These are phyloP conservation scores for Hygrocybe coccinea DNA, from an alignment of 768 basidiomycete genomes.

Conservation along the genomic window DNA sequence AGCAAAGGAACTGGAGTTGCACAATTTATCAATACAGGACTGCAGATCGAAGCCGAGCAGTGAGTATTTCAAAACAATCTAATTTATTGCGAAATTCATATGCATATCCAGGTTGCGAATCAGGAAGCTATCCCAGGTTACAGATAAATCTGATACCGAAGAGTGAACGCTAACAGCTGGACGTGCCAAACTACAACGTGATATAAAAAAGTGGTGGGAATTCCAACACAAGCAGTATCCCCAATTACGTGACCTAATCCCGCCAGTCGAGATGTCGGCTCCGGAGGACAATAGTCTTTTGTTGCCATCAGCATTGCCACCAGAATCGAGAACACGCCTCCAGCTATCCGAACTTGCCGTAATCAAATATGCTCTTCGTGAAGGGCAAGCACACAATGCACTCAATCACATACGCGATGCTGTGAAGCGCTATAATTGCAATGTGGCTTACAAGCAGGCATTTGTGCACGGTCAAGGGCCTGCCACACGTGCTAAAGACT, in stretches of 20 bases:
- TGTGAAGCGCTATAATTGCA: slow-evolving; percentile 20
- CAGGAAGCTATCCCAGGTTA: not conserved
- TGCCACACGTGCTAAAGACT: slow-evolving; percentile 19
- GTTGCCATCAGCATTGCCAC: slow-evolving; percentile 17
- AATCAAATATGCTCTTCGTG: slow-evolving; percentile 18
- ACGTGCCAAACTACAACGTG: not conserved
- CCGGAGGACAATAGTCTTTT: slow-evolving; percentile 14
- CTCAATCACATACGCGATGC: slow-evolving; percentile 19
- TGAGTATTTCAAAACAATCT: slow-evolving; percentile 2
- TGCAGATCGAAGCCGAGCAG: slow-evolving; percentile 16
- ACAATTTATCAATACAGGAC: slow-evolving; percentile 14
- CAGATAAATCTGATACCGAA: not conserved
- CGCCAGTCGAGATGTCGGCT: not conserved
- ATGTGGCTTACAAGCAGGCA: slow-evolving; percentile 18
- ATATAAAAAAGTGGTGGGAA: not conserved
- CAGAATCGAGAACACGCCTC: not conserved
- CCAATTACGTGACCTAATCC: not conserved
- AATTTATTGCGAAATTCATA: not conserved
- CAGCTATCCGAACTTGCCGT: slow-evolving; percentile 6
- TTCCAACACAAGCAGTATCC: not conserved
- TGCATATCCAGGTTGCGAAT: not conserved
- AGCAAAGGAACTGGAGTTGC: slow-evolving; percentile 2
- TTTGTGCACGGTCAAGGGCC: slow-evolving; percentile 21
- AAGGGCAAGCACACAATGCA: slow-evolving; percentile 27
- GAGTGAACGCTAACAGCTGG: not conserved